Base-by-base conservation (phyloP, 2,329 filamentous ascomycete genomes). In the Penicillium brevicompactum region DNA sequence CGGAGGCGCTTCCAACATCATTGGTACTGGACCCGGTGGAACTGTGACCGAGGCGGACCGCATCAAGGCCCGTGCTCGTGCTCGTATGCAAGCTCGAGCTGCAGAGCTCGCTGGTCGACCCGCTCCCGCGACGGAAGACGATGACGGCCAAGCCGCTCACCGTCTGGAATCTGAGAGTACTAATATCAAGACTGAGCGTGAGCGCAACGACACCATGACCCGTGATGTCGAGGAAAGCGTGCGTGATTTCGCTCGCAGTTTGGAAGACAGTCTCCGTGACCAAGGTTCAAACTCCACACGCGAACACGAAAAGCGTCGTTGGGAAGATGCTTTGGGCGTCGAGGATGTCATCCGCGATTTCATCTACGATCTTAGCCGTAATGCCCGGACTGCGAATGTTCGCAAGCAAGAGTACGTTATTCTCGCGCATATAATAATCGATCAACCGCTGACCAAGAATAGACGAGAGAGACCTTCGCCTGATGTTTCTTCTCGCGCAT, bases 81-180 rank as follows among this genome's bases (percentile, higher is more conserved):
- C 93, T 38, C 96, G 97, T 87, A 99, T 99, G 94, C 93, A 97
- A 77, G 92, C 96, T 68, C 89, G 94, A 56, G 92, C 94, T 63
- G 94, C 94, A 53, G 93, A 94, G 16, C 78, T 99, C 60, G 91
- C 92, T 21, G 94, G 94, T 54, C 91, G 88, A 74, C 92, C 92
- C 70, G 78, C 88, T 42, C 80, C 87, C 45, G 86, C 90, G 37
- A 74, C 80, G 2, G 79, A 78, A 44, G 84, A 87, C 57, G 90
- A 95, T 61, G 88, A 92, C 60, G 82, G 84, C 24, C 90, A 90
- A 60, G 91, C 90, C 3, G 87, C 92, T 45, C 90, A 91, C 76
- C 86, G 94, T 32, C 76, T 97, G 14, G 94, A 97, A 72, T 90
- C 95, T 64, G 93, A 99, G 75, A 94, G 81, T 64, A 86, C 89